Evolutionary conservation across 1,284 basidiomycete genomes (phyloP), one percentile per base, ranked within the genome.

Genomic region (Polyporus tsugae): DNA sequence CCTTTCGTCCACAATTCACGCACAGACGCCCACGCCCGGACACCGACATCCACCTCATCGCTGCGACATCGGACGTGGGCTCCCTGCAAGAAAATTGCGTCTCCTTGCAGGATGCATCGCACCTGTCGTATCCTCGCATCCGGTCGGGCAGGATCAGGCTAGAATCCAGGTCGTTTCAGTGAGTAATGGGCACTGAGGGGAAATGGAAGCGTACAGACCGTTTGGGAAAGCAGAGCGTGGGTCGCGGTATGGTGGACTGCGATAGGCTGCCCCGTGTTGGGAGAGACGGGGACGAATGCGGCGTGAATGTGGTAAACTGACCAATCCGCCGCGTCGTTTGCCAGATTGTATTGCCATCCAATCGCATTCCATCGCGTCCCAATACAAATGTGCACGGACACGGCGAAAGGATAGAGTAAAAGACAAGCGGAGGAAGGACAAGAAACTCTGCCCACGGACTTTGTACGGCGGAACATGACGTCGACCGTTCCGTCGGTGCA

Each of bases 121-220:
- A n/a, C 35, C 60, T 59, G 57, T 13, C 61, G 6, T 7, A n/a
- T 60, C 2, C 60, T 68, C 67, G 67, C 67, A 22, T 65, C 67
- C 67, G 67, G 59, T 62, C 36, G 63, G 22, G 42, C 60, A 68
- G 63, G 67, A 68, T 68, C 67, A 68, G 15, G 6, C 29, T 53
- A 11, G 17, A n/a, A 58, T 38, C 25, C 15, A 15, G 41, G 25
- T 17, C n/a, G 49, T 49, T 35, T 49, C 46, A 49, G 46, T 10
- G 22, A 25, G 35, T 29, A 58, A 55, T 57, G 52, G 41, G 42
- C 55, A 33, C 6, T 22, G 55, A 36, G 33, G 9, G 35, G 35
- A 38, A 33, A 58, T 35, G 55, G 55, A 58, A 58, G 55, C 35
- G 0, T 10, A 38, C 53, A 35, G 53, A 55, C 53, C 53, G 53